Evolutionary conservation across 2,329 filamentous ascomycete genomes (phyloP).

Genomic region (Rhynchosporium agropyri): DNA sequence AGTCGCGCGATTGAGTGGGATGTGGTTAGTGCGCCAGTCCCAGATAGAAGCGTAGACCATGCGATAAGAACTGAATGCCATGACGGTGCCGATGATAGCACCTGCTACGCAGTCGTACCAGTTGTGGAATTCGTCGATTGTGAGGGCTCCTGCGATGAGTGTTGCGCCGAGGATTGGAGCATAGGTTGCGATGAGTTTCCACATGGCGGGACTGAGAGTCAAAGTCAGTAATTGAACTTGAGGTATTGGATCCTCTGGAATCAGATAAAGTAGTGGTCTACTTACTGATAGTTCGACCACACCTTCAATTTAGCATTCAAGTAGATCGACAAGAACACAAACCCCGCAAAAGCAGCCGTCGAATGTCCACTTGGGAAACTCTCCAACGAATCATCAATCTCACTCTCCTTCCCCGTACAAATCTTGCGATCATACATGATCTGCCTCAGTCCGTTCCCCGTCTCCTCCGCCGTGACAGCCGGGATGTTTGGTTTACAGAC

Average conservation of each 20-base stretch:
- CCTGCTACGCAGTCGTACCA: slow-evolving; percentile 75
- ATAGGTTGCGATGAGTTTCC: slow-evolving; percentile 69
- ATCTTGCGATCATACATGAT: slow-evolving; percentile 72
- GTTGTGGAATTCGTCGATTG: slow-evolving; percentile 75
- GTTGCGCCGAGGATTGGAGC: slow-evolving; percentile 67
- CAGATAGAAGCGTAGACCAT: slow-evolving; percentile 70
- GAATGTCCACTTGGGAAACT: slow-evolving; percentile 75
- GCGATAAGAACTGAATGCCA: slow-evolving; percentile 67
- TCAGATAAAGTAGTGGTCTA: neutral
- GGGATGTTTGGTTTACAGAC: slow-evolving; percentile 65
- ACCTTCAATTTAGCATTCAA: slow-evolving; percentile 80
- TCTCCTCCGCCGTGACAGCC: slow-evolving; percentile 45
- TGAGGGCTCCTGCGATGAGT: slow-evolving; percentile 69
- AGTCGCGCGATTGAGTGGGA: slow-evolving; percentile 62
- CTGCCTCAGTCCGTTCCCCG: slow-evolving; percentile 55
- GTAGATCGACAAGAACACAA: slow-evolving; percentile 71
- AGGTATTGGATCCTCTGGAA: neutral
- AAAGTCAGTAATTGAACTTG: neutral
- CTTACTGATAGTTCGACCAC: slow-evolving; percentile 66
- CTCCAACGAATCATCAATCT: slow-evolving; percentile 71
- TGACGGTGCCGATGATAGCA: slow-evolving; percentile 63
- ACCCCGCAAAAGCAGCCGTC: slow-evolving; percentile 72
- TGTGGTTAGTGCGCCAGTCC: slow-evolving; percentile 69
- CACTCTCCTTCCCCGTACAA: slow-evolving; percentile 65
- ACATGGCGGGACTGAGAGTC: slow-evolving; percentile 57